phyloP scores from a whole-genome alignment of 768 basidiomycete genomes.

The Suillus luteus region DNA sequence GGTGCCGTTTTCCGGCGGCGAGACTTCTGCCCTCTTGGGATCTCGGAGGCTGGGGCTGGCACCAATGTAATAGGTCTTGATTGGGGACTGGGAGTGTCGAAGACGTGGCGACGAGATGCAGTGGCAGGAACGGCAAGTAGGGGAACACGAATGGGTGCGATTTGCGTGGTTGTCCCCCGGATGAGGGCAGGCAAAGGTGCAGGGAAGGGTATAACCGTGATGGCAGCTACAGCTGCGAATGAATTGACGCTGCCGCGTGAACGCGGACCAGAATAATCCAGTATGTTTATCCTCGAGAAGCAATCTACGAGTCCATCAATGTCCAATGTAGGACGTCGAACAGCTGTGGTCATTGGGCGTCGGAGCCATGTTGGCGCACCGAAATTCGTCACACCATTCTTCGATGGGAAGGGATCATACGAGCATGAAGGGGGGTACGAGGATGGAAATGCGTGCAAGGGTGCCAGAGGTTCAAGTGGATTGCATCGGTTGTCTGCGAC shows the following conservation, averaged over 20 bases:
- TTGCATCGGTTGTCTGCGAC: neutral
- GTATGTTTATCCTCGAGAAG: conserved; percentile 18
- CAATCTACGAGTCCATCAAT: conserved; percentile 12
- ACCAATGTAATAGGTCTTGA: conserved; percentile 20
- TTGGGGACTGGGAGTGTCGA: conserved; percentile 23
- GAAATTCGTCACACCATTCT: conserved; percentile 8
- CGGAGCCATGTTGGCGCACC: conserved; percentile 15
- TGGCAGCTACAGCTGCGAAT: conserved; percentile 15
- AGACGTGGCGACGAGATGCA: conserved; percentile 17
- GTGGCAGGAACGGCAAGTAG: conserved; percentile 11
- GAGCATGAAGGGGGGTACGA: conserved; percentile 20
- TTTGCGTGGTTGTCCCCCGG: neutral
- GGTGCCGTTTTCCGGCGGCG: conserved; percentile 23
- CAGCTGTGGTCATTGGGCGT: neutral
- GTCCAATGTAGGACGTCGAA: neutral
- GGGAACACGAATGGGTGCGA: conserved; percentile 11
- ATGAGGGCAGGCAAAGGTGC: conserved; percentile 25
- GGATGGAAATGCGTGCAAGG: conserved; percentile 27
- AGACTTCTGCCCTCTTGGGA: neutral
- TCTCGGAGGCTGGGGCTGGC: conserved; percentile 5
- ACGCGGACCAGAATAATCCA: conserved; percentile 12
- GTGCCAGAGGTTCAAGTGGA: conserved; percentile 18
- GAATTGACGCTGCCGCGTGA: neutral
- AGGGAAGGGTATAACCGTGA: conserved; percentile 18
- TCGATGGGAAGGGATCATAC: conserved; percentile 23